Base-by-base conservation (phyloP, 371 early-diverging fungal species). In the Lichtheimia hyalospora region DNA sequence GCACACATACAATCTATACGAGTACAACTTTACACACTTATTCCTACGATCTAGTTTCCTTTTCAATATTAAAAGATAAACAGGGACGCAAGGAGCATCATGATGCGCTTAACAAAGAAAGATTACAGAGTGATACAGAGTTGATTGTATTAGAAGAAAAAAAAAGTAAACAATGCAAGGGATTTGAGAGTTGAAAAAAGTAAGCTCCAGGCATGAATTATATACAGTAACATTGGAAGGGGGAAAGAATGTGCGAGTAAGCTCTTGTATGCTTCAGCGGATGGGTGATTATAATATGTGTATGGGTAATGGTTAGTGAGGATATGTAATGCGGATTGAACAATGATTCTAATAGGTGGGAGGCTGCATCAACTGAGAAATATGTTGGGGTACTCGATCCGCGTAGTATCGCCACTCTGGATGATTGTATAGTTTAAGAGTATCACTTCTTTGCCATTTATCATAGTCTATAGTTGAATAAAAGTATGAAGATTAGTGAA, bases 341-440 rank as follows among this genome's bases (percentile, higher is more conserved):
- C 25, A 20, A 51, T 51, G 52, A 51, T 51, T 48, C 24, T 21
- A 54, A 42, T 13, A 54, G 40, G 24, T 21, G 46, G 46, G 46
- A 7, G 54, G 57, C 0, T 52, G 27, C 20, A 43, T 24, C 15
- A 48, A 18, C n/a, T 48, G 42, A 16, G n/a, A 14, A 54, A 75
- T 60, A 57, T 69, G 70, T 23, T 58, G 62, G 27, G 74, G 77
- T 3, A 74, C 71, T 41, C 63, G 25, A 16, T 70, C 69, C 49
- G 57, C 59, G 16, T 63, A 64, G 56, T 74, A 78, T 39, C 70
- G 70, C 78, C 78, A 78, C 64, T 78, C 78, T 27, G 78, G 78
- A 64, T 78, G 70, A 15, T 67, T 53, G 58, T 73, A 72, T 10
- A 78, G 46, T 24, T 55, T 60, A n/a, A 67, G 12, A 7, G 75